These are phyloP conservation scores for Rosellinia necatrix DNA, from an alignment of 2,329 filamentous ascomycete genomes.

Conservation along the genomic window DNA sequence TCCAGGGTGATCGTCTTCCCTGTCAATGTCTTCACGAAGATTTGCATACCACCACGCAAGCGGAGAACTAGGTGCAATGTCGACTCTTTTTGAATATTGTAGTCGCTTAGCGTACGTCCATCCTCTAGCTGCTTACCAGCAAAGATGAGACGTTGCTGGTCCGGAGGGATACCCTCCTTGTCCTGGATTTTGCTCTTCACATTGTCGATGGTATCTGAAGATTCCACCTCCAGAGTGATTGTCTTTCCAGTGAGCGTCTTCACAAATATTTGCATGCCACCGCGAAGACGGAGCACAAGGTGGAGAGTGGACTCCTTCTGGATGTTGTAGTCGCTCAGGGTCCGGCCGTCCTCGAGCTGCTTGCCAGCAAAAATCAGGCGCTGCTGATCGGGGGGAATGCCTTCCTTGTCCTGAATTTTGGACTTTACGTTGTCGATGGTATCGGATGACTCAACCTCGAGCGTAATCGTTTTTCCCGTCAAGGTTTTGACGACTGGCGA, in stretches of 20 bases:
- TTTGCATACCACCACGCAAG: slow-evolving; percentile 80
- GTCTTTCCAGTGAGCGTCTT: slow-evolving; percentile 92
- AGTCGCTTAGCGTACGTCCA: slow-evolving; percentile 86
- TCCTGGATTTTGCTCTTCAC: slow-evolving; percentile 94
- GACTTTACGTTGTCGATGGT: slow-evolving; percentile 97
- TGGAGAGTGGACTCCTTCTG: slow-evolving; percentile 91
- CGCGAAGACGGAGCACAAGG: slow-evolving; percentile 83
- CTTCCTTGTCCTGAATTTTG: slow-evolving; percentile 98
- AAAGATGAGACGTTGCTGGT: slow-evolving; percentile 93
- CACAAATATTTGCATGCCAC: slow-evolving; percentile 89
- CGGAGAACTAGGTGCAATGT: slow-evolving; percentile 81
- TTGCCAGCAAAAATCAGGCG: slow-evolving; percentile 95
- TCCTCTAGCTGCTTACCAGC: slow-evolving; percentile 94
- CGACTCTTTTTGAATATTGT: slow-evolving; percentile 95
- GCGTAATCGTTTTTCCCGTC: slow-evolving; percentile 92
- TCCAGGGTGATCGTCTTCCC: slow-evolving; percentile 73
- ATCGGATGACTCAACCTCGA: slow-evolving; percentile 86
- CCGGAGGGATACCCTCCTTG: slow-evolving; percentile 91
- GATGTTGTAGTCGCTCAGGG: slow-evolving; percentile 91
- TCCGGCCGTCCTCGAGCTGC: slow-evolving; percentile 93
- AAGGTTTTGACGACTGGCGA: slow-evolving; percentile 74
- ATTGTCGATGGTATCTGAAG: slow-evolving; percentile 89
- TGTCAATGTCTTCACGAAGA: slow-evolving; percentile 73
- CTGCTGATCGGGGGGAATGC: slow-evolving; percentile 94
- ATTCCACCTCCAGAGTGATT: slow-evolving; percentile 90